Conservation (phyloP, 352 stramenopile genomes). For the Achlya hypogyna region DNA sequence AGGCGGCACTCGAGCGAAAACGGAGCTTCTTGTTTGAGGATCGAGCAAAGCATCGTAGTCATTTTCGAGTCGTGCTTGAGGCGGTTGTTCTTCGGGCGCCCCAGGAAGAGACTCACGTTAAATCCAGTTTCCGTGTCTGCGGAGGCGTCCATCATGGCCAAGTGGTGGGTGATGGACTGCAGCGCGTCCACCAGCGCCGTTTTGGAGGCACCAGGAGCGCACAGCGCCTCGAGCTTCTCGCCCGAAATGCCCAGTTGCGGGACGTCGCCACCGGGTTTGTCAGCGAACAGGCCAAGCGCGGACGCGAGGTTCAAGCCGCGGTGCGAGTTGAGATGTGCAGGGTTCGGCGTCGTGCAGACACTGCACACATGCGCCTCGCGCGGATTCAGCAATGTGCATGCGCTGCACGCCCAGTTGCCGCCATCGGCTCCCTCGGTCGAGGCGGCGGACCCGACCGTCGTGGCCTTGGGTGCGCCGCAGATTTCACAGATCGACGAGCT, state of each 20-base stretch:
- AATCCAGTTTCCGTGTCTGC: constrained; percentile 58
- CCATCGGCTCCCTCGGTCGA: background rate
- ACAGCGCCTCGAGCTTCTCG: constrained; percentile 36
- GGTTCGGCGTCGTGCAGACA: constrained; percentile 11
- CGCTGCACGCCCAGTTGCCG: background rate
- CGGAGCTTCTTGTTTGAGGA: constrained; percentile 35
- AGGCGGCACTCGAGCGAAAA: constrained; percentile 44
- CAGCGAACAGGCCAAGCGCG: constrained; percentile 1
- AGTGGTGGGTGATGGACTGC: constrained; percentile 68
- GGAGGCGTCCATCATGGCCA: constrained; percentile 81
- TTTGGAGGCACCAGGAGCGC: constrained; percentile 23
- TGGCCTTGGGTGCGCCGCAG: background rate
- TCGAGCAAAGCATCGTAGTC: constrained; percentile 35
- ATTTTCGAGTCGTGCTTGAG: constrained; percentile 49
- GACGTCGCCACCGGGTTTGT: background rate
- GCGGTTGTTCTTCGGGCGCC: constrained; percentile 22
- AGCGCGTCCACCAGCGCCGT: constrained; percentile 46
- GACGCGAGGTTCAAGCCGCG: background rate
- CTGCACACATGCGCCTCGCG: constrained; percentile 3
- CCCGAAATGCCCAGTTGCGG: constrained; percentile 14
- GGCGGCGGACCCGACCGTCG: background rate
- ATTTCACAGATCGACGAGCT: constrained; percentile 9
- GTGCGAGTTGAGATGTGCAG: background rate
- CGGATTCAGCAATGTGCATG: constrained; percentile 10
- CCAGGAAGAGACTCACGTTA: constrained; percentile 42